These are phyloP conservation scores for Aspergillus phoenicis DNA, from an alignment of 2,329 filamentous ascomycete species.

Conservation along the genomic window DNA sequence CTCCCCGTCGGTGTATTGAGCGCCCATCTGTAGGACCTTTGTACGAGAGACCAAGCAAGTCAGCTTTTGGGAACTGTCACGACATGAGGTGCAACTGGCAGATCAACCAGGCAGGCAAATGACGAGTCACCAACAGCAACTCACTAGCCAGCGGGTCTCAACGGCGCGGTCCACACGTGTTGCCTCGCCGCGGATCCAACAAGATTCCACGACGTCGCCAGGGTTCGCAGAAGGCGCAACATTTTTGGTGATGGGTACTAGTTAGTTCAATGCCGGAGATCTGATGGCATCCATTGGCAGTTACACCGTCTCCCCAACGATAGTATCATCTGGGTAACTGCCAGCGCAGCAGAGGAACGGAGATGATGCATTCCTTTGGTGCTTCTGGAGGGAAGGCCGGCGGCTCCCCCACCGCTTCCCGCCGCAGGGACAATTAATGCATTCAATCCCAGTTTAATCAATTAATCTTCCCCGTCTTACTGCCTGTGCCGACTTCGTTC, in stretches of 20 bases:
- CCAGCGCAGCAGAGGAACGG: background rate
- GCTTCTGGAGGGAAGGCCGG: background rate
- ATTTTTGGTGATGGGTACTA: too few relatives aligned
- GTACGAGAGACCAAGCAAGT: too few relatives aligned
- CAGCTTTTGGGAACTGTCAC: too few relatives aligned
- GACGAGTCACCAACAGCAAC: conserved; percentile 1
- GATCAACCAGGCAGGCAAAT: background rate
- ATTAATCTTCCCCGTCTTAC: background rate
- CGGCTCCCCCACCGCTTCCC: conserved; percentile 2
- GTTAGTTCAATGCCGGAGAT: too few relatives aligned
- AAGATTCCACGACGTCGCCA: background rate
- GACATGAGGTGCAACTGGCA: too few relatives aligned
- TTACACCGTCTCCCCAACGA: background rate
- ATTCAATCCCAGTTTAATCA: too few relatives aligned
- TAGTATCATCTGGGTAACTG: background rate
- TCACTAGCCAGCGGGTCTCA: conserved; percentile 1
- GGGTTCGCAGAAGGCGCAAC: too few relatives aligned
- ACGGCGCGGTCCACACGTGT: conserved; percentile 10
- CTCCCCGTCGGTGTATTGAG: too few relatives aligned
- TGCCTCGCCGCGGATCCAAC: background rate
- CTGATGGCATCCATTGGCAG: background rate
- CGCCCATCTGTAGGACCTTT: background rate
- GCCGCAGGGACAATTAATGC: background rate
- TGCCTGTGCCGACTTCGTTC: background rate
- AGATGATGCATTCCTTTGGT: background rate